Evolutionary conservation across 2,329 filamentous ascomycete species (phyloP), one percentile per base, ranked within the genome.

Genomic region (Colletotrichum zoysiae): DNA sequence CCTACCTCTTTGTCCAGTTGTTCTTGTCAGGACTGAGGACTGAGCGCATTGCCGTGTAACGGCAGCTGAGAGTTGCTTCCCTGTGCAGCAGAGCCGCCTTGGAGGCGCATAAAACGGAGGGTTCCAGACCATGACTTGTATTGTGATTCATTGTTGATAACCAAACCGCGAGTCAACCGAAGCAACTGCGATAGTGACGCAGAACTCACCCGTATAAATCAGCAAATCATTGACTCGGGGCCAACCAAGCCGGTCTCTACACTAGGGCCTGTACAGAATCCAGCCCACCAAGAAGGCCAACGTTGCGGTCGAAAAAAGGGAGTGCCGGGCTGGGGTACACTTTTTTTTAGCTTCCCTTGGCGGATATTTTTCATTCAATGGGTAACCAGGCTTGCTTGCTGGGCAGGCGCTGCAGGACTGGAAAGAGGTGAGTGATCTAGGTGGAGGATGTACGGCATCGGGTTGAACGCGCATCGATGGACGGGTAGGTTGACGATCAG

Each of bases 261-360:
- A 30, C 30, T 30, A 51, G 30, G 61, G 26, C 44, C 60, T 61
- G 38, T 55, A 44, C 33, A 18, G 3, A 11, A n/a, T 11, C 8
- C 20, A 51, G 44, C n/a, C 35, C 46, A 69, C 61, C 20, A 58
- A 58, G 51, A 65, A 44, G 44, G 35, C 66, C 33, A 46, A 20
- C 16, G 42, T 40, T 35, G 46, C 40, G 42, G 58, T 8, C 35
- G 38, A 33, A 33, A 20, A 20, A 26, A 51, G 8, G 61, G 60
- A 65, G 55, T 69, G 67, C 67, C 61, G 67, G 62, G 46, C 67
- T 59, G 67, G 67, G 61, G 61, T 69, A 46, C 67, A 59, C 44
- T 38, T 46, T 48, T 48, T 46, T 48, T 48, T 53, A 56, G n/a
- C 33, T 50, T 48, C 18, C n/a, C 55, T 48, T 20, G 12, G 53